These are phyloP conservation scores for Lolium perenne DNA, from an alignment of 176 grass and related monocot genomes.

Conservation along the genomic window DNA sequence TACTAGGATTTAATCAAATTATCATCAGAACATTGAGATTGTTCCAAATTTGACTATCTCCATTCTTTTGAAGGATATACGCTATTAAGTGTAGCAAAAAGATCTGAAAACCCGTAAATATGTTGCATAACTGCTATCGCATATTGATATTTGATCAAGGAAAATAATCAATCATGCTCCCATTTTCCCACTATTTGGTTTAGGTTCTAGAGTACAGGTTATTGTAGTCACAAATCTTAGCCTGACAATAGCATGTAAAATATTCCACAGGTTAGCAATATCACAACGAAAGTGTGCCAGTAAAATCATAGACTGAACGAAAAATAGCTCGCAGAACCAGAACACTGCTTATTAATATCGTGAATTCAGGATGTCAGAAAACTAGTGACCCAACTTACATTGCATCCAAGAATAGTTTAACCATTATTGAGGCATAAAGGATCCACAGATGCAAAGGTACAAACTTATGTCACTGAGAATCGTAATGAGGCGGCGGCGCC, in stretches of 20 bases:
- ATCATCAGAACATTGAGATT: neutral
- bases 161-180: neutral
- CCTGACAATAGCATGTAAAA: neutral
- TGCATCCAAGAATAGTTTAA: constrained; percentile 33
- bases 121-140: neutral
- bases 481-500: constrained; percentile 22
- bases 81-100: neutral
- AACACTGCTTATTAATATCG: constrained; percentile 25
- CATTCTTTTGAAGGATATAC: neutral
- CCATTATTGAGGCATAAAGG: constrained; percentile 18
- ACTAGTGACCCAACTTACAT: constrained; percentile 31
- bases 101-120: neutral
- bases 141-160: neutral
- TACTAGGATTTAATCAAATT: neutral
- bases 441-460: constrained; percentile 26
- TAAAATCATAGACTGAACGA: neutral
- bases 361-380: constrained; percentile 14
- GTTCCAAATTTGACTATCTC: neutral
- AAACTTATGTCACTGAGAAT: constrained; percentile 37
- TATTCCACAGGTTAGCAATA: neutral
- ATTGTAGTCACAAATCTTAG: neutral
- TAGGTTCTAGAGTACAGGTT: neutral
- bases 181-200: neutral
- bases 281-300: neutral
- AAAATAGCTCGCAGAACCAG: neutral